Conservation (phyloP, 495 filamentous ascomycete species). For the Aspergillus baeticus region DNA sequence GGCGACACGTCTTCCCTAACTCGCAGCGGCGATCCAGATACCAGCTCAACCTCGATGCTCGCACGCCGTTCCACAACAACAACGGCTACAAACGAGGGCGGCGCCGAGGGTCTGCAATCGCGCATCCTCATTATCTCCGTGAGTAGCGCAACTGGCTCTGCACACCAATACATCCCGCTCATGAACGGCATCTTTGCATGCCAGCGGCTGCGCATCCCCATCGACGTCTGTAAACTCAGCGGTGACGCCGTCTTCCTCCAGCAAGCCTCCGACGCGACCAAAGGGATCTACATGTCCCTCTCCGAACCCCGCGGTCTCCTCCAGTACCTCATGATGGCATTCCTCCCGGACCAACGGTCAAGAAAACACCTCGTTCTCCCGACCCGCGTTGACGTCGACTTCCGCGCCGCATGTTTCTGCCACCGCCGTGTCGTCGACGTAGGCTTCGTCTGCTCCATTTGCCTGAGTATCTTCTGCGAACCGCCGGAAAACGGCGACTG, state of each 20-base stretch:
- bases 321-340: conserved; percentile 95
- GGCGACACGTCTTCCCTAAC: conserved; percentile 27
- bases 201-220: conserved; percentile 75
- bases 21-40: conserved; percentile 25
- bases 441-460: conserved; percentile 93
- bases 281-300: conserved; percentile 80
- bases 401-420: conserved; percentile 95
- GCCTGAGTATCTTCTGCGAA: conserved; percentile 79
- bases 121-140: conserved; percentile 86
- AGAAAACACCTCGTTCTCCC: conserved; percentile 69
- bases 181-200: conserved; percentile 98
- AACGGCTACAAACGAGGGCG: conserved; percentile 42
- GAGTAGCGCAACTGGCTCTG: conserved; percentile 77
- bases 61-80: conserved; percentile 13
- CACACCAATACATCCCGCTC: conserved; percentile 91
- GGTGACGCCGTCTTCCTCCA: conserved; percentile 91
- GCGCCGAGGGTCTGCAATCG: conserved; percentile 58
- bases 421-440: conserved; percentile 88
- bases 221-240: conserved; percentile 84
- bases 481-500: conserved; percentile 68
- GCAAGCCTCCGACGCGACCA: conserved; percentile 87
- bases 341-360: conserved; percentile 71
- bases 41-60: conserved; percentile 15
- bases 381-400: conserved; percentile 85
- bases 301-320: conserved; percentile 66